phyloP scores from a whole-genome alignment of 2,329 filamentous ascomycete species.

The Cercospora sp. region DNA sequence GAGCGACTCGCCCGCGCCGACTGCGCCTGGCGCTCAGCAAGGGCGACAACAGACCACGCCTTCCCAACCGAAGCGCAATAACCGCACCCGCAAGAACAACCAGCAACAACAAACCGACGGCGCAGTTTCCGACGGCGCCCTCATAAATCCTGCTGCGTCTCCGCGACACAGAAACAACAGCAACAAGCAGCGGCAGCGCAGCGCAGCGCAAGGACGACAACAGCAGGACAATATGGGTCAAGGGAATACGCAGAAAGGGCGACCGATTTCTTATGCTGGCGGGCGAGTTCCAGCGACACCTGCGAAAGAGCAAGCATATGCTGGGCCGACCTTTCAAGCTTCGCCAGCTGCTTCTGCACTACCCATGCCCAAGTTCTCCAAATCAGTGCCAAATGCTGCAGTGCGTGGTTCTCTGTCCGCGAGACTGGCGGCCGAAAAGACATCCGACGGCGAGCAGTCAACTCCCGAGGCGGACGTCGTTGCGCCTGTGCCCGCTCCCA shows the following conservation, averaged over 20 bases:
- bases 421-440: constrained; percentile 49
- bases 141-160: constrained; percentile 26
- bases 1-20: constrained; percentile 19
- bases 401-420: constrained; percentile 47
- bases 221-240: constrained; percentile 27
- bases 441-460: constrained; percentile 48
- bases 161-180: constrained; percentile 26
- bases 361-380: constrained; percentile 86
- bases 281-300: constrained; percentile 44
- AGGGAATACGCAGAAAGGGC: constrained; percentile 34
- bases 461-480: constrained; percentile 49
- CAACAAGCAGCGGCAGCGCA: constrained; percentile 29
- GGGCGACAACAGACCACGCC: constrained; percentile 25
- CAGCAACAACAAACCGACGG: constrained; percentile 30
- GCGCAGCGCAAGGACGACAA: constrained; percentile 15
- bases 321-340: constrained; percentile 90
- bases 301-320: constrained; percentile 64
- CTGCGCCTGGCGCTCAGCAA: constrained; percentile 20
- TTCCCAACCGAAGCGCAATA: constrained; percentile 31
- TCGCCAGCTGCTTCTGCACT: constrained; percentile 88
- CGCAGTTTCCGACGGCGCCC: constrained; percentile 32
- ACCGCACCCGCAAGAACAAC: constrained; percentile 35
- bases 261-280: constrained; percentile 43
- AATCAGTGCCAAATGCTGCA: constrained; percentile 67
- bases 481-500: constrained; percentile 47